Conservation (phyloP, 108 stramenopile genomes). For the Chaetoceros tenuissimus region DNA sequence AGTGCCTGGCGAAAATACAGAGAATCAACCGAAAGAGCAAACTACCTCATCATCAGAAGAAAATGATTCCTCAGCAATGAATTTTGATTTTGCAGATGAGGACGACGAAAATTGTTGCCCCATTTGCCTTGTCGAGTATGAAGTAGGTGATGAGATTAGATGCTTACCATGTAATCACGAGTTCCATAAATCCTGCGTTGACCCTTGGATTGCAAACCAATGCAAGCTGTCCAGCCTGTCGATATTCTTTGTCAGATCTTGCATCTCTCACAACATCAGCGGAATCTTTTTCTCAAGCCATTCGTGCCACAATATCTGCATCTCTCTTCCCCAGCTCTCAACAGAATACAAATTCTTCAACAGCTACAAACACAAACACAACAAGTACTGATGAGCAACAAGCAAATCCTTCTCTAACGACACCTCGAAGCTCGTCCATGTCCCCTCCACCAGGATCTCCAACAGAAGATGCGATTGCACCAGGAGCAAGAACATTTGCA, state of each 20-base stretch:
- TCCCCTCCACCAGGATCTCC: no score
- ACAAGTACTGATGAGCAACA: not conserved
- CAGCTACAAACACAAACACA: not conserved
- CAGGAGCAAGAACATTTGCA: not conserved
- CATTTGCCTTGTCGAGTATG: conserved; percentile 53
- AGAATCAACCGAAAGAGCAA: no score
- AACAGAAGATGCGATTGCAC: not conserved
- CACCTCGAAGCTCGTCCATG: no score
- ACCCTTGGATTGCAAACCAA: conserved; percentile 30
- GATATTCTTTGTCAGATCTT: conserved; percentile 4
- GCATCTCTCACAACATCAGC: not conserved
- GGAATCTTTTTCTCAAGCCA: not conserved
- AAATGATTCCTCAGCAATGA: not conserved
- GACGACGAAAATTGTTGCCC: conserved; percentile 38
- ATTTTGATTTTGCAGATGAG: not conserved
- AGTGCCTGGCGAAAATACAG: conserved; percentile 13
- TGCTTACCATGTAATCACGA: conserved; percentile 41
- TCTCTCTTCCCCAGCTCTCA: no score
- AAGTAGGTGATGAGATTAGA: conserved; percentile 36
- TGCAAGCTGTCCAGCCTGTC: conserved; percentile 23
- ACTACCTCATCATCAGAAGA: conserved; percentile 1
- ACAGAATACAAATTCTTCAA: no score
- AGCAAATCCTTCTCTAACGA: not conserved
- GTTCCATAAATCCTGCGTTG: conserved; percentile 45
- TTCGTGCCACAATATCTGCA: not conserved